Evolutionary conservation across 1,139 yeast species (phyloP), one percentile per base, ranked within the genome.

Genomic region (Taphrina flavorubra): DNA sequence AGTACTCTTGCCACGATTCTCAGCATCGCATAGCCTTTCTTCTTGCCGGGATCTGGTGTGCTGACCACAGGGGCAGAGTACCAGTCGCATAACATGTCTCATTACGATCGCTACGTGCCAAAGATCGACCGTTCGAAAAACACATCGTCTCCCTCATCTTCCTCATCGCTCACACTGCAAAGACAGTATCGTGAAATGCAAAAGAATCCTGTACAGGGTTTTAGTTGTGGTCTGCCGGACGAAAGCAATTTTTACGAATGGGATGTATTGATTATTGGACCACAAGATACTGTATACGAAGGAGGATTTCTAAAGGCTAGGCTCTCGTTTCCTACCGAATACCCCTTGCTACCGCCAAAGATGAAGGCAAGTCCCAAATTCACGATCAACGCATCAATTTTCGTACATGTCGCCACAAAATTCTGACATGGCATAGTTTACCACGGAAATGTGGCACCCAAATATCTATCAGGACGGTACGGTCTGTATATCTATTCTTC

Each of bases 401-500:
- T 10, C 2, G 11, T 14, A 10, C 18, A n/a, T 25, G 34, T 49
- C n/a, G 31, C 31, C 53, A 20, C 36, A 34, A 49, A 20, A n/a
- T 2, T 25, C 53, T 49, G 53, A 49, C 53, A 25, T 36, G 2
- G 31, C 39, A 31, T 39, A 70, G 67, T 73, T 73, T 58, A 71
- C 70, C 40, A 71, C 75, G 6, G 74, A 74, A 36, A 71, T 73
- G 74, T 73, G 74, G 74, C 75, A 73, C 65, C 75, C 75, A 14
- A 73, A 73, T 47, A 74, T 73, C 18, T 74, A 73, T 65, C 60
- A 70, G 14, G 74, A 73, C 51, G 75, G 75, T 20, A 69, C 64
- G 37, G 75, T 73, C 40, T 73, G 75, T 64, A 73, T 73, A 25
- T 72, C 74, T 37, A 73, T 73, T 49, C 71, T 73, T 53, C 75